Base-by-base conservation (phyloP, 2,329 filamentous ascomycete genomes). In the Botrytis byssoidea region DNA sequence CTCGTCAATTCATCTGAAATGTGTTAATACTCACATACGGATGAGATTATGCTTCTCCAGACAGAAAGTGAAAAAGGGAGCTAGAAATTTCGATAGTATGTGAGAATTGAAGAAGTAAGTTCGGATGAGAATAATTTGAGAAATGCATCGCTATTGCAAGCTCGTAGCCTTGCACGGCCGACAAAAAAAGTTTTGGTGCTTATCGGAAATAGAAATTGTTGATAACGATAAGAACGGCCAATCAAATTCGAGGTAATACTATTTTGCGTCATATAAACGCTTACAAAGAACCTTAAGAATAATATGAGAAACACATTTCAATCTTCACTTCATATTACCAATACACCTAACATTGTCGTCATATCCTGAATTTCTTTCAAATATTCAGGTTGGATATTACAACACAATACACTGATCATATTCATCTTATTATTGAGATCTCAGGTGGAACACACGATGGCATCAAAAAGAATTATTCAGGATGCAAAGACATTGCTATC, bases 391-490 rank as follows among this genome's bases (percentile, higher is more conserved):
- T 29, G 1, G 7, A 12, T 29, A 42, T 8, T 9, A 14, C 25
- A 42, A 42, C 40, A 16, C 2, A 40, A 29, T 22, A 60, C 12
- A 14, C 20, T 25, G 12, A 46, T 46, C 22, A 7, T n/a, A 61
- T 48, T 16, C 44, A 32, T 59, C n/a, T 16, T 14, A 7, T 67
- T 22, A 22, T 9, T 48, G 20, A 70, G 67, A 37, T 35, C 37
- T 70, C 65, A 48, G n/a, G 60, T 70, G 18, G 63, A 18, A 42
- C 25, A 20, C 44, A 66, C 46, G 29, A 80, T 80, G 78, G 76
- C 77, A 25, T 77, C 77, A 10, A 75, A 77, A 69, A 78, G 73
- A 60, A 75, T 79, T n/a, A 73, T 75, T 42, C 76, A 75, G 59
- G 72, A 73, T 67, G 76, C 75, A 48, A 67, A 67, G 32, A 73